Percentiles rank a stretch among this genome's conserved stretches.
phyloP scores from a whole-genome alignment of 768 basidiomycete genomes.

The Cubamyces lactineus region DNA sequence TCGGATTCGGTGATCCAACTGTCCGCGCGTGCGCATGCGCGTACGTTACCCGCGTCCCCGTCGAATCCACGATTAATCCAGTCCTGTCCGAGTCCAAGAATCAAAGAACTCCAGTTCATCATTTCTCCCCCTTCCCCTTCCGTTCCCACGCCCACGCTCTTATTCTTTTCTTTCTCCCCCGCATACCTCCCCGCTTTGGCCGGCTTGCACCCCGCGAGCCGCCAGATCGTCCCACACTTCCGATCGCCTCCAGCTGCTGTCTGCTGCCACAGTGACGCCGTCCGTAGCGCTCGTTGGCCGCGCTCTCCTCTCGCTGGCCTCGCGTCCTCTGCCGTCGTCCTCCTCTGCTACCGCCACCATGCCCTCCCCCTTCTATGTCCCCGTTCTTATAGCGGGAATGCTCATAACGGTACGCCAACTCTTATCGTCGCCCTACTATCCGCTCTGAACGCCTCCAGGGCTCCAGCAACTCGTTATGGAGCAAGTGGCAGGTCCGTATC shows the following conservation, averaged over 20 bases:
- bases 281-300: neutral
- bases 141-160: conserved; percentile 15
- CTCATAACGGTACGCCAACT: conserved; percentile 71
- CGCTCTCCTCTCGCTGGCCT: neutral
- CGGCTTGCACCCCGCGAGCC: conserved; percentile 37
- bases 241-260: no score
- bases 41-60: neutral
- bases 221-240: neutral
- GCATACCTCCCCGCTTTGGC: conserved; percentile 1
- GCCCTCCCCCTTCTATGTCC: conserved; percentile 70
- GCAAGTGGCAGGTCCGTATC: conserved; percentile 73
- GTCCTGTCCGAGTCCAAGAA: neutral
- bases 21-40: neutral
- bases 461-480: conserved; percentile 79
- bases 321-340: conserved; percentile 17
- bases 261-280: no score
- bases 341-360: conserved; percentile 42
- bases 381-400: conserved; percentile 89
- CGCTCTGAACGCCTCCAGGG: conserved; percentile 47
- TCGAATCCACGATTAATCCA: conserved; percentile 2
- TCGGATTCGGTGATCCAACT: conserved; percentile 22
- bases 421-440: neutral
- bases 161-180: conserved; percentile 1
- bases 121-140: conserved; percentile 6
- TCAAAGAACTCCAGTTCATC: neutral